Evolutionary conservation across 805 yeast species (phyloP).

Genomic region (Crinitomyces ghanaensis): DNA sequence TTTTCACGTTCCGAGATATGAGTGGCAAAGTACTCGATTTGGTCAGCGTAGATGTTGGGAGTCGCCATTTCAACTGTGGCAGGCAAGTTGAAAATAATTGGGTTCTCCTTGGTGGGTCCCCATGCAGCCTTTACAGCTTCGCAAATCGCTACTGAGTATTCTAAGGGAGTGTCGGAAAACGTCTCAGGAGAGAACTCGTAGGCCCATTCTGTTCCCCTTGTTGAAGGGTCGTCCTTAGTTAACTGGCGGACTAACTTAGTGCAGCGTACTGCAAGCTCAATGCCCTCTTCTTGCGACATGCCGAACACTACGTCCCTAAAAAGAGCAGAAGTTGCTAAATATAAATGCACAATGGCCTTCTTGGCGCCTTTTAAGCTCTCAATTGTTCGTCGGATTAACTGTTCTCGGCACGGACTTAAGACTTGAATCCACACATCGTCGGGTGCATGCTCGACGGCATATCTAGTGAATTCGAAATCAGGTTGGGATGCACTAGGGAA

Average conservation of each 20-base stretch:
- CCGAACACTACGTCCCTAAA: constrained; percentile 64
- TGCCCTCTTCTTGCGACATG: constrained; percentile 43
- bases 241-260: constrained; percentile 50
- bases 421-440: constrained; percentile 69
- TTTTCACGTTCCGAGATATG: constrained; percentile 54
- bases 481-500: constrained; percentile 73
- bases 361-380: constrained; percentile 67
- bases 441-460: constrained; percentile 63
- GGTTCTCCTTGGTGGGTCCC: constrained; percentile 53
- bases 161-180: constrained; percentile 58
- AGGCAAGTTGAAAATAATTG: constrained; percentile 71
- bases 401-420: constrained; percentile 65
- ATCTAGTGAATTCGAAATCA: constrained; percentile 71
- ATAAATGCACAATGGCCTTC: constrained; percentile 63
- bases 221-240: constrained; percentile 56
- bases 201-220: constrained; percentile 49
- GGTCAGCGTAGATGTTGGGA: constrained; percentile 77
- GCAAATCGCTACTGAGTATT: constrained; percentile 52
- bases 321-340: constrained; percentile 64
- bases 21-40: constrained; percentile 61
- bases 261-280: constrained; percentile 50
- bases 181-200: constrained; percentile 77
- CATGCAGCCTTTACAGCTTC: constrained; percentile 68
- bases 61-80: constrained; percentile 78
- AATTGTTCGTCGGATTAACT: constrained; percentile 56